Evolutionary conservation across 495 filamentous ascomycete species (phyloP), one percentile per base, ranked within the genome.

Genomic region (Wilcoxina mikolae): DNA sequence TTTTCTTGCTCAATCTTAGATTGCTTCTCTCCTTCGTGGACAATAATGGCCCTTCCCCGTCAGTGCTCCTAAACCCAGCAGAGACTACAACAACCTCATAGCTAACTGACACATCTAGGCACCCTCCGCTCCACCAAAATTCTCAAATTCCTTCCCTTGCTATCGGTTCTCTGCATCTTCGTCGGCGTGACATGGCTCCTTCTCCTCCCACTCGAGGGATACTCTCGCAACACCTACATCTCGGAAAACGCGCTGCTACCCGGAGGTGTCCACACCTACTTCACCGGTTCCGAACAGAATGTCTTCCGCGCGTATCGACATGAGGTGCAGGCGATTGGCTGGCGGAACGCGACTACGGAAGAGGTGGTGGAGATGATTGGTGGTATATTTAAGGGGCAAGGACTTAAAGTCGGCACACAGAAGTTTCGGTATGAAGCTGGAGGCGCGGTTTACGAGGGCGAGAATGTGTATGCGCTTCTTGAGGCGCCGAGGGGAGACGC

Each of bases 241-340:
- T 95, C 89, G 49, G 91, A 98, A 67, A 98, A 98, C 68, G 91
- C 91, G 17, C 80, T 98, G 7, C 74, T 98, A 17, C 91, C 91
- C 0, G 91, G 90, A 15, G 91, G 96, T 65, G 91, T 96, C 11
- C 88, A 96, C 69, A 94, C 93, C 0, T 96, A 98, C 67, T 98
- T 98, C 62, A 81, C 84, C 2, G 90, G 91, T 22, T 93, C 85
- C 67, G 91, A 98, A 64, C 88, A 95, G 70, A 83, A 95, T 65
- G 76, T 96, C 56, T 95, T 96, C 69, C 77, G 89, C 7, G 93
- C 88, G 4, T 96, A 94, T 66, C 81, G 84, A 61, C 80, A 84
- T 65, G 91, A 98, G 68, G 72, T 94, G 22, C 76, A 82, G 58
- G 75, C 74, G 27, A 67, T 87, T 56, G 54, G 60, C 4, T 51